Evolutionary conservation across 2,329 filamentous ascomycete genomes (phyloP).

Genomic region (Cercospora sojina): DNA sequence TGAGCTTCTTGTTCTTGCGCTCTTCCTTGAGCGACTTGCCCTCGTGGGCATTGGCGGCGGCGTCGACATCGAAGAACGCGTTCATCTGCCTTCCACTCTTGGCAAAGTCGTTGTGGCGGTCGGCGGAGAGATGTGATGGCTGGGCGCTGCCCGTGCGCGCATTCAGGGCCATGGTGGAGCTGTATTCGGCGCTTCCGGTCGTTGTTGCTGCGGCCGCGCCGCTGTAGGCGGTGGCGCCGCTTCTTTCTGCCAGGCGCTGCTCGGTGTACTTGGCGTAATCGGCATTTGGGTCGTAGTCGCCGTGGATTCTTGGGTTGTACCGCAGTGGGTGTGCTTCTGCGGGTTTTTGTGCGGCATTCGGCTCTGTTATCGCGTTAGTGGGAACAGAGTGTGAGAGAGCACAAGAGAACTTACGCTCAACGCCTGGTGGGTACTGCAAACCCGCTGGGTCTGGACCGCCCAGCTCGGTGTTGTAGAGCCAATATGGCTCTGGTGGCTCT

Average conservation of each 20-base stretch:
- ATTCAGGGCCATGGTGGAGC: constrained; percentile 77
- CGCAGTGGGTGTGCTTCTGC: constrained; percentile 45
- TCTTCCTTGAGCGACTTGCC: constrained; percentile 90
- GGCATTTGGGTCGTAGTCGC: constrained; percentile 93
- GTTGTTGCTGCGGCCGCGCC: constrained; percentile 37
- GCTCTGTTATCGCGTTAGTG: not conserved
- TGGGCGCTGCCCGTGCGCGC: constrained; percentile 87
- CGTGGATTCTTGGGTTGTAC: constrained; percentile 95
- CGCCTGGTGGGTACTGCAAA: constrained; percentile 6
- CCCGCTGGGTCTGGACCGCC: constrained; percentile 25
- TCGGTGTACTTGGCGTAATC: constrained; percentile 67
- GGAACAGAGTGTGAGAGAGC: not conserved
- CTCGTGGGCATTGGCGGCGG: constrained; percentile 85
- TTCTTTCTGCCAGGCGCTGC: constrained; percentile 38
- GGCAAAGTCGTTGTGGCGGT: constrained; percentile 80
- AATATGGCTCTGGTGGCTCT: constrained; percentile 36
- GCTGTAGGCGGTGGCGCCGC: constrained; percentile 36
- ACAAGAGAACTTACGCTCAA: constrained; percentile 3
- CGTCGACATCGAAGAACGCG: constrained; percentile 91
- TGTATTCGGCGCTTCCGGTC: constrained; percentile 50
- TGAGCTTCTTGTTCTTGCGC: constrained; percentile 77
- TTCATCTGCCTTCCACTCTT: constrained; percentile 87
- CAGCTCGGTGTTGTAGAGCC: constrained; percentile 31
- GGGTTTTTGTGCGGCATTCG: not conserved
- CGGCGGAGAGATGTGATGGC: constrained; percentile 62